Conservation (phyloP, 768 basidiomycete species). For the Mycena albidolilacea region DNA sequence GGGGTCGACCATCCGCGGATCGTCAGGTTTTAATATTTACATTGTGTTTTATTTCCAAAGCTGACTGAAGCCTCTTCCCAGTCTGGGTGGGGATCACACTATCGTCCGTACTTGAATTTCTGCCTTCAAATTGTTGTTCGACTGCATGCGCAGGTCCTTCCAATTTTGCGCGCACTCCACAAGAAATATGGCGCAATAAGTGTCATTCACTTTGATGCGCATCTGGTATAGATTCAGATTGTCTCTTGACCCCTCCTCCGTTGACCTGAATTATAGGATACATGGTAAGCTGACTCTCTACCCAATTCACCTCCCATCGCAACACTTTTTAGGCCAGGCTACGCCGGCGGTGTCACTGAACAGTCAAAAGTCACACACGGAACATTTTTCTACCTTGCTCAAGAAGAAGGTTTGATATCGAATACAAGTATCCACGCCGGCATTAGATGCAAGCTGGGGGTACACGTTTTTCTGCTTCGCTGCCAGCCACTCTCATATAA, state of each 20-base stretch:
- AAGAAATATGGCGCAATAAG: conserved; percentile 82
- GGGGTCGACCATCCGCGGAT: conserved; percentile 81
- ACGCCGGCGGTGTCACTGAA: conserved; percentile 68
- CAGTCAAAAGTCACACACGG: conserved; percentile 86
- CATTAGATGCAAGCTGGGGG: conserved; percentile 80
- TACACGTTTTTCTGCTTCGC: conserved; percentile 41
- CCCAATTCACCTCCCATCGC: too few species aligned
- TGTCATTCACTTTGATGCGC: conserved; percentile 88
- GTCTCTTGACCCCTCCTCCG: conserved; percentile 50
- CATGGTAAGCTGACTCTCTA: conserved; percentile 51
- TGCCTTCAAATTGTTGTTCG: conserved; percentile 56
- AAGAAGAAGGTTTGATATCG: conserved; percentile 81
- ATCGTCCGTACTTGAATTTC: conserved; percentile 63
- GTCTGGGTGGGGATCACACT: conserved; percentile 91
- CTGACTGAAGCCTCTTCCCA: conserved; percentile 7
- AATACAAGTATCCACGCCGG: conserved; percentile 90
- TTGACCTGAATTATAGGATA: conserved; percentile 59
- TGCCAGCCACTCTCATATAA: conserved; percentile 41
- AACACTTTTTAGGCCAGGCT: conserved; percentile 62
- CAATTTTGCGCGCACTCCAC: conserved; percentile 85
- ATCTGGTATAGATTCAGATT: conserved; percentile 66
- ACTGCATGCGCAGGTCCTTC: conserved; percentile 66
- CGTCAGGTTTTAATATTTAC: conserved; percentile 60
- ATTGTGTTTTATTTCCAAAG: conserved; percentile 10
- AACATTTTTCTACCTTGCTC: conserved; percentile 87